Conservation (phyloP, 257 asterid genomes). For the Penstemon davidsonii region DNA sequence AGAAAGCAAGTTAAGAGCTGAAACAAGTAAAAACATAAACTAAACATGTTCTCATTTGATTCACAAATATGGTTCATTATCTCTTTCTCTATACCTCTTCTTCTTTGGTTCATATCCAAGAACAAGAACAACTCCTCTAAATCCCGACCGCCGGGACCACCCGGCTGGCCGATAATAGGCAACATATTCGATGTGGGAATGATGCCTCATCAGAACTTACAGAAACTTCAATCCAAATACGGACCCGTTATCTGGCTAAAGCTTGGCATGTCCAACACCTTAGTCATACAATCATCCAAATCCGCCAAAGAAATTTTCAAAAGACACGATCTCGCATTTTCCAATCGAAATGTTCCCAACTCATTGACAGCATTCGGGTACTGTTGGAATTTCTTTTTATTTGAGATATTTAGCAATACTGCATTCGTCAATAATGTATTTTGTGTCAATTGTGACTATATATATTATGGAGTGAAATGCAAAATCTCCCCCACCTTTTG, state of each 20-base stretch:
- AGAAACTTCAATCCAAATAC: conserved; percentile 27
- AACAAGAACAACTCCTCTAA: neutral
- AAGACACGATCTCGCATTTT: conserved; percentile 32
- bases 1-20: too few relatives aligned
- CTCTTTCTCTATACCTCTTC: too few relatives aligned
- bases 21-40: too few relatives aligned
- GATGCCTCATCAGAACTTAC: conserved; percentile 32
- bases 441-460: neutral
- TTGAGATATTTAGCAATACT: neutral
- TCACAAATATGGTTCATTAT: too few relatives aligned
- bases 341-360: conserved; percentile 21
- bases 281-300: conserved; percentile 31
- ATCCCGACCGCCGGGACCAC: conserved; percentile 45
- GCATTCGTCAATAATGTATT: neutral
- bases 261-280: conserved; percentile 36
- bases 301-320: conserved; percentile 43
- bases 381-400: too few relatives aligned
- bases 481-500: too few relatives aligned
- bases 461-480: too few relatives aligned
- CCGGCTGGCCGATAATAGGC: conserved; percentile 38
- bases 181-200: conserved; percentile 40
- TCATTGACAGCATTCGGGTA: neutral
- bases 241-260: conserved; percentile 39
- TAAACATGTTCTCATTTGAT: too few relatives aligned
- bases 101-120: too few relatives aligned